Conservation (phyloP, 2,329 filamentous ascomycete genomes). For the Mycosphaerella sp. region DNA sequence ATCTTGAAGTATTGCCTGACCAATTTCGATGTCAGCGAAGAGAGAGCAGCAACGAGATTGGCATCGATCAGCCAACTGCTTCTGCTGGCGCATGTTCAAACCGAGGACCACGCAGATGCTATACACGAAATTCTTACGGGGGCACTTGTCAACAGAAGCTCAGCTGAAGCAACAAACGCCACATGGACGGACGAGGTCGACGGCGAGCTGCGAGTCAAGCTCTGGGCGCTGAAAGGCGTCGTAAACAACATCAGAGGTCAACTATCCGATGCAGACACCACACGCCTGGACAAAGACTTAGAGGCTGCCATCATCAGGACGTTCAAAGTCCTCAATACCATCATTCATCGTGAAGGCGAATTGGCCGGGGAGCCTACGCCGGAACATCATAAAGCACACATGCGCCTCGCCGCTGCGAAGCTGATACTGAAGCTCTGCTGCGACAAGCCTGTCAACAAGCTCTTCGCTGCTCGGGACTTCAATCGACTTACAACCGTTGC, state of each 20-base stretch:
- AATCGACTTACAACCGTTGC: conserved; percentile 73
- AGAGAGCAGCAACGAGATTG: conserved; percentile 68
- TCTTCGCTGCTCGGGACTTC: conserved; percentile 68
- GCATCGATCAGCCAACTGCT: conserved; percentile 68
- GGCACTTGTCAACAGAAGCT: conserved; percentile 58
- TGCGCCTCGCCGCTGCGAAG: conserved; percentile 75
- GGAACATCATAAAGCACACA: conserved; percentile 66
- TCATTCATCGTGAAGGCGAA: conserved; percentile 72
- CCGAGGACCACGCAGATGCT: conserved; percentile 62
- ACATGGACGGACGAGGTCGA: conserved; percentile 55
- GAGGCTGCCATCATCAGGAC: conserved; percentile 52
- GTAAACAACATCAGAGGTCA: conserved; percentile 74
- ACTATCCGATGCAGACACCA: conserved; percentile 20
- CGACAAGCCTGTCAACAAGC: conserved; percentile 65
- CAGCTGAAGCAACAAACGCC: conserved; percentile 42
- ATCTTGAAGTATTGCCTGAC: conserved; percentile 70
- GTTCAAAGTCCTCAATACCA: conserved; percentile 69
- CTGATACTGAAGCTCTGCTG: conserved; percentile 76
- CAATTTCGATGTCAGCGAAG: conserved; percentile 63
- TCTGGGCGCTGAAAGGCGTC: conserved; percentile 73
- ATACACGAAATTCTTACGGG: conserved; percentile 73
- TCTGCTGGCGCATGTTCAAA: conserved; percentile 64
- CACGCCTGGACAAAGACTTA: conserved; percentile 38
- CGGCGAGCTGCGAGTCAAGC: conserved; percentile 76
- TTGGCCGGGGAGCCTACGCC: conserved; percentile 66